phyloP scores from a whole-genome alignment of 2,329 filamentous ascomycete genomes.

The Pestalotiopsis sp. region DNA sequence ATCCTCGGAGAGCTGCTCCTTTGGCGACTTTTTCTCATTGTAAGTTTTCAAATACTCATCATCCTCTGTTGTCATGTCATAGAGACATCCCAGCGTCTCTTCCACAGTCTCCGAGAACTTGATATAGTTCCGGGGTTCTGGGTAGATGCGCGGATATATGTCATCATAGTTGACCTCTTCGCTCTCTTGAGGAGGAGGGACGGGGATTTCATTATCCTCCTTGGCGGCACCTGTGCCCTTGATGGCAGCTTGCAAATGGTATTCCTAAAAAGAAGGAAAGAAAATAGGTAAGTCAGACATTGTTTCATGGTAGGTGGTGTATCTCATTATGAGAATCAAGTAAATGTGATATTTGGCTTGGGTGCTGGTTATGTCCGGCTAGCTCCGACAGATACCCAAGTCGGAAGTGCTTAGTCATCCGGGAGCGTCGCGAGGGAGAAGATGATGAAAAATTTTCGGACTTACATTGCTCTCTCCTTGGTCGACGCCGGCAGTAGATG shows the following conservation, averaged over 20 bases:
- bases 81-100: slow-evolving; percentile 86
- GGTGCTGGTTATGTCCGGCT: neutral
- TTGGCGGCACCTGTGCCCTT: slow-evolving; percentile 56
- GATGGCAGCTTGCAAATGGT: slow-evolving; percentile 86
- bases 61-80: slow-evolving; percentile 95
- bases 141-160: slow-evolving; percentile 79
- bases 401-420: slow-evolving; percentile 21
- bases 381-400: slow-evolving; percentile 1
- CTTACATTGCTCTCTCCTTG: slow-evolving; percentile 96
- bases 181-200: slow-evolving; percentile 66
- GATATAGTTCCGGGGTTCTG: slow-evolving; percentile 90
- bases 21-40: slow-evolving; percentile 73
- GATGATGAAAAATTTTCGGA: slow-evolving; percentile 34
- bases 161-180: slow-evolving; percentile 80
- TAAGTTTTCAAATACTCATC: slow-evolving; percentile 81
- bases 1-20: slow-evolving; percentile 77
- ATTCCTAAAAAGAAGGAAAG: slow-evolving; percentile 65
- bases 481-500: slow-evolving; percentile 96
- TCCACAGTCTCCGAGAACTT: slow-evolving; percentile 98
- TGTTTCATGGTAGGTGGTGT: neutral
- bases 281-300: slow-evolving; percentile 14
- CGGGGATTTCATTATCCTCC: slow-evolving; percentile 65
- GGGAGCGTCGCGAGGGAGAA: slow-evolving; percentile 26
- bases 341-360: neutral
- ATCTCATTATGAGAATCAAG: too few relatives aligned